Base-by-base conservation (phyloP, 106 monocot species). In the Hemerocallis citrina region DNA sequence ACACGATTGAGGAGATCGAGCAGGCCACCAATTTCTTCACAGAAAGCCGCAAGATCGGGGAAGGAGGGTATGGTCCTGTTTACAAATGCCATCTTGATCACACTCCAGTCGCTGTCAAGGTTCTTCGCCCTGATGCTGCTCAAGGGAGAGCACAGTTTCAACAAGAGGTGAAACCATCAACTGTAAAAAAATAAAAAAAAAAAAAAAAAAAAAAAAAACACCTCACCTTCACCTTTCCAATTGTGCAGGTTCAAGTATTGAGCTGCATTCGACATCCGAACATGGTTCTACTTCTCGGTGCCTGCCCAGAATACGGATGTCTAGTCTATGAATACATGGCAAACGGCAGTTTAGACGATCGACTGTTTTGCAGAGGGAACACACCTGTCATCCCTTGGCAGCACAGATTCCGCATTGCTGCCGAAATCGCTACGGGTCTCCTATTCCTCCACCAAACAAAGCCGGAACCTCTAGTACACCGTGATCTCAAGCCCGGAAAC, bases 1-100 rank as follows among this genome's bases (percentile, higher is more conserved):
- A 93, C 67, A 52, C 73, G 1, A 89, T 93, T 9, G 82, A 89
- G 3, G 93, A 93, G 59, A 88, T 93, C 12, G 89, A 93, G 44
- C 32, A 47, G 29, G 93, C 82, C 46, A 93, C 89, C 0, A 70
- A 89, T 0, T 61, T 77, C 61, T 93, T 93, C 34, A 32, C 76
- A 15, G 66, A 70, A 7, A 21, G 30, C 16, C 61, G 33, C 0
- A 82, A 82, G 57, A 74, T 82, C n/a, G 82, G 82, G 12, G 67
- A 67, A 13, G 67, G 67, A 3, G 56, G 67, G 17, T 57, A 67
- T 33, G 67, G 67, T 13, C 55, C 56, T 5, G 67, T 67, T 13
- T 67, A 40, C 13, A 67, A 33, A 57, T 19, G 55, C 21, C 13
- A 30, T 32, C 43, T 67, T 0, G 67, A 67, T 22, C 67, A 67